Conservation (phyloP, 495 filamentous ascomycete species). For the Aspergillus affinis region DNA sequence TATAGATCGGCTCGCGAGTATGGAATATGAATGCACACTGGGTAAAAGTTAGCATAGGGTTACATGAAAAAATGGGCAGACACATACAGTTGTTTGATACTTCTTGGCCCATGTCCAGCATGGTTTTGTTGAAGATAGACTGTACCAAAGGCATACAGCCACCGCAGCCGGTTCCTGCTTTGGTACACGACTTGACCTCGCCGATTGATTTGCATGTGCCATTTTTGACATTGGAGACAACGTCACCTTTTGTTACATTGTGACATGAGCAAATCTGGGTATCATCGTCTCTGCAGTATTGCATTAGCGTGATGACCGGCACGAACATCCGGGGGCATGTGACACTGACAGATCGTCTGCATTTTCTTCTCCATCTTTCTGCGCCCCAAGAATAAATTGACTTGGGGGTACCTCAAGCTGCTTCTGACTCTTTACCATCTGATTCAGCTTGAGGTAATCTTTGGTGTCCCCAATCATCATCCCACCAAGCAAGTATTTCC, state of each 20-base stretch:
- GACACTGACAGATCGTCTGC: slow-evolving; percentile 60
- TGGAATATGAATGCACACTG: slow-evolving; percentile 80
- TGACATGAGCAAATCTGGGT: slow-evolving; percentile 96
- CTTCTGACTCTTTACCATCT: slow-evolving; percentile 90
- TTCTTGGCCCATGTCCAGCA: slow-evolving; percentile 87
- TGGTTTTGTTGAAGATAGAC: slow-evolving; percentile 89
- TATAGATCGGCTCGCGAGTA: slow-evolving; percentile 87
- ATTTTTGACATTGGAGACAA: slow-evolving; percentile 71
- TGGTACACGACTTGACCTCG: slow-evolving; percentile 91
- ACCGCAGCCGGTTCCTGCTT: slow-evolving; percentile 91
- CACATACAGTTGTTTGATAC: slow-evolving; percentile 73
- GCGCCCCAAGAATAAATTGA: slow-evolving; percentile 85
- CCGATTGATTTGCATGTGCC: slow-evolving; percentile 83
- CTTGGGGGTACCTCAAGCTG: slow-evolving; percentile 78
- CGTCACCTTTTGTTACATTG: slow-evolving; percentile 89
- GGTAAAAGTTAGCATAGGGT: slow-evolving; percentile 15
- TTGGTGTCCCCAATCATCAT: slow-evolving; percentile 99
- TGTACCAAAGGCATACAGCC: slow-evolving; percentile 93
- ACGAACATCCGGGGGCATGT: background rate
- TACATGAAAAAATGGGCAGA: background rate
- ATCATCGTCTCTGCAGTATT: slow-evolving; percentile 63
- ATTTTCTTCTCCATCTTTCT: slow-evolving; percentile 71
- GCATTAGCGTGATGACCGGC: slow-evolving; percentile 7
- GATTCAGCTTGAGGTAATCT: slow-evolving; percentile 92
- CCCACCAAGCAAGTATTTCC: slow-evolving; percentile 88